Evolutionary conservation across 495 filamentous ascomycete species (phyloP).

Genomic region (Hypomontagnella submonticulosa): DNA sequence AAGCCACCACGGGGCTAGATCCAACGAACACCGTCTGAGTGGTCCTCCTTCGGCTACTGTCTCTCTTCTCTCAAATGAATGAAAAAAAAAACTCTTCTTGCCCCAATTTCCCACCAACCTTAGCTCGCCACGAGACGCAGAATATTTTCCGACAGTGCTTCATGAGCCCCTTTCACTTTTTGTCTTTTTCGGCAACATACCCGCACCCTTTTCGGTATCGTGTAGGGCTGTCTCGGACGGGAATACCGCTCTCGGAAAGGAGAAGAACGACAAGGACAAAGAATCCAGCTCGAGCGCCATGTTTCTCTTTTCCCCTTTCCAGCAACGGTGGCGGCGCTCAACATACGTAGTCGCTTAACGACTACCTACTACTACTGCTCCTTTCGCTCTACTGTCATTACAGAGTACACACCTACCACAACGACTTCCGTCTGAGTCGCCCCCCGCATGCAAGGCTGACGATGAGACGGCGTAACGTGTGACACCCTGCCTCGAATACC

Average conservation of each 20-base stretch:
- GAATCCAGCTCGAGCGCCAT: not conserved
- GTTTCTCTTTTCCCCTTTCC: not conserved
- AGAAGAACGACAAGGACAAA: not conserved
- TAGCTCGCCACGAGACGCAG: not conserved
- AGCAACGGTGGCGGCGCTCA: not conserved
- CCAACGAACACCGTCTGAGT: conserved; percentile 37
- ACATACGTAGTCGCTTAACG: conserved; percentile 2
- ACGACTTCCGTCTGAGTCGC: conserved; percentile 17
- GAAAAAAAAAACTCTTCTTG: not conserved
- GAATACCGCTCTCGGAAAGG: too few relatives aligned
- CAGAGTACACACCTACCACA: conserved; percentile 21
- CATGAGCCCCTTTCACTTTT: not conserved
- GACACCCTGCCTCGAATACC: conserved; percentile 12
- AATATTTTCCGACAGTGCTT: not conserved
- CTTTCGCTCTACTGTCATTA: conserved; percentile 25
- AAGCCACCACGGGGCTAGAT: conserved; percentile 21
- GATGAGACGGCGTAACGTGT: conserved; percentile 26
- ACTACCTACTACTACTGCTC: too few relatives aligned
- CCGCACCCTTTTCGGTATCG: not conserved
- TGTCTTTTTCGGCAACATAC: not conserved
- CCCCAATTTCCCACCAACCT: not conserved
- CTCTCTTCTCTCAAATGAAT: conserved; percentile 8
- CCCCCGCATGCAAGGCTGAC: conserved; percentile 45
- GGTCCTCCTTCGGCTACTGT: conserved; percentile 33
- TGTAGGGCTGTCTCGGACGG: too few relatives aligned